Percentiles rank a stretch among this genome's conserved stretches.
Evolutionary conservation across 768 basidiomycete genomes (phyloP).

Genomic region (Astraeus odoratus): DNA sequence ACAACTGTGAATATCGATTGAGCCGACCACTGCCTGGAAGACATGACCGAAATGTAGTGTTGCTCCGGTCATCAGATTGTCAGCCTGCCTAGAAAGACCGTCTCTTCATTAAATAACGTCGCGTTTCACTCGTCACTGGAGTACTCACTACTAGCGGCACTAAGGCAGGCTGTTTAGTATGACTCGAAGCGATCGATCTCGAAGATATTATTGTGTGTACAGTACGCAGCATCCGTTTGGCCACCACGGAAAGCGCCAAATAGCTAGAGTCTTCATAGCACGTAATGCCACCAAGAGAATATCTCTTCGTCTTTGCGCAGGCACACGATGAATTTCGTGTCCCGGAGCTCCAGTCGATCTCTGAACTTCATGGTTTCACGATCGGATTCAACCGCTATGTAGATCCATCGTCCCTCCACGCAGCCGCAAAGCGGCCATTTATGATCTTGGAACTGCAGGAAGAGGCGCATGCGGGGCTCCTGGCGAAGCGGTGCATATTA

Average conservation of each 20-base stretch:
- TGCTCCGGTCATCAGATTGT: slow-evolving; percentile 14
- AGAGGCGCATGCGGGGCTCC: slow-evolving; percentile 66
- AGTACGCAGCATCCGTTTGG: too few species aligned
- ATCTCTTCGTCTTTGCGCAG: slow-evolving; percentile 75
- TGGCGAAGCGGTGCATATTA: slow-evolving; percentile 74
- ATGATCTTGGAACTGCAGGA: slow-evolving; percentile 62
- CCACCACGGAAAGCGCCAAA: too few species aligned
- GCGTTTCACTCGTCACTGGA: too few species aligned
- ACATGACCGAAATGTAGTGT: slow-evolving; percentile 17
- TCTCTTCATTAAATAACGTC: too few species aligned
- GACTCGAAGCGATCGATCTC: too few species aligned
- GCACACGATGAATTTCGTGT: slow-evolving; percentile 76
- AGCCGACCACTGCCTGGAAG: slow-evolving; percentile 26
- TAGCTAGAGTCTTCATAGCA: too few species aligned
- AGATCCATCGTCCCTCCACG: slow-evolving; percentile 40
- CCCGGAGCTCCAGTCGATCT: slow-evolving; percentile 73
- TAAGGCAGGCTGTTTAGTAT: too few species aligned
- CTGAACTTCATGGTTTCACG: slow-evolving; percentile 64
- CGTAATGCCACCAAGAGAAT: slow-evolving; percentile 26
- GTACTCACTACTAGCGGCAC: too few species aligned
- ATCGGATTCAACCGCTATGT: slow-evolving; percentile 39
- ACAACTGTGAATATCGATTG: slow-evolving; percentile 30
- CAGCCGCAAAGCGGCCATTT: slow-evolving; percentile 51
- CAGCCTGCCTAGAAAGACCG: too few species aligned
- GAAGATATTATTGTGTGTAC: too few species aligned